Evolutionary conservation across 176 grass and related monocot species (phyloP), one percentile per base, ranked within the genome.

Genomic region (Aegilops bicornis): DNA sequence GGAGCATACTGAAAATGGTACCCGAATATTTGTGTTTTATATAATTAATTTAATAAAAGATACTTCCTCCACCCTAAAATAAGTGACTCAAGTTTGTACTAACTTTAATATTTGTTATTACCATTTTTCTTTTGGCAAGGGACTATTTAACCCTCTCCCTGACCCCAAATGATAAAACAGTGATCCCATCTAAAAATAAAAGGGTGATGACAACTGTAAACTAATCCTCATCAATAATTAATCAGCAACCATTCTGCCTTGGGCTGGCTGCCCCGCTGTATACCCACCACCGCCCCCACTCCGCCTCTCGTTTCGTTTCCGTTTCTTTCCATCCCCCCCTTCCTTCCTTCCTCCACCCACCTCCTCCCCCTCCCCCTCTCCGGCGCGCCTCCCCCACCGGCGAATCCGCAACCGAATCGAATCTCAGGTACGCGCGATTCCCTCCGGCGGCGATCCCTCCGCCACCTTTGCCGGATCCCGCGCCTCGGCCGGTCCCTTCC

Each of bases 371-470:
- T 31, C 19, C 64, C 6, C 68, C 0, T 68, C 64, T 12, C 65
- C 71, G 30, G 48, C 54, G 54, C 73, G 77, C 66, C 13, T 24
- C 63, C 40, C 71, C 39, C 19, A 59, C 32, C 79, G 19, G 23
- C 68, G 73, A 73, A 43, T 70, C 69, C 52, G 50, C 63, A 6
- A 17, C 16, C 60, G 10, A 22, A n/a, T 27, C 50, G 6, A 84
- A 76, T 14, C 50, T 85, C 50, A 88, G 90, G 86, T 88, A 81
- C 39, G 77, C 63, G 29, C 86, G 42, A 22, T 79, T 42, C 39
- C 25, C 78, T 9, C 37, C 74, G 68, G 59, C 76, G 5, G 68
- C 35, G 45, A 79, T 10, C 43, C 43, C 31, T 31, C 66, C 43
- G 29, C 61, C 6, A 12, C 17, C 77, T 31, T 22, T 2, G 71